Evolutionary conservation across 495 filamentous ascomycete species (phyloP).

Genomic region (Tuber microsphaerosporum): DNA sequence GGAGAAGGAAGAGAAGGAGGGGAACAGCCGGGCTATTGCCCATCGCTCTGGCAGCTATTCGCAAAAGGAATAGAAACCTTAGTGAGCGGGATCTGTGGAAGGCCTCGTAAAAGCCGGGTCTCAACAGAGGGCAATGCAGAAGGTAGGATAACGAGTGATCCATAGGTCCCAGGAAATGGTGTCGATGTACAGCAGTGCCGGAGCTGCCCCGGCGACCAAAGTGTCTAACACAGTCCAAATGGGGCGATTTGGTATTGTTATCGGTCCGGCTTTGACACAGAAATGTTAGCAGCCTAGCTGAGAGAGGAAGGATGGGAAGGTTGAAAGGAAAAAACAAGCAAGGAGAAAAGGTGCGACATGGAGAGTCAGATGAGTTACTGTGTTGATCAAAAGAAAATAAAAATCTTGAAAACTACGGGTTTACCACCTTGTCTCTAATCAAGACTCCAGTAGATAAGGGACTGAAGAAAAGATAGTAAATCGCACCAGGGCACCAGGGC

Average conservation of each 20-base stretch:
- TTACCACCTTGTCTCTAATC: background rate
- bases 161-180: background rate
- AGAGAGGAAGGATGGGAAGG: background rate
- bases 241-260: background rate
- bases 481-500: background rate
- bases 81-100: background rate
- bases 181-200: background rate
- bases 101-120: background rate
- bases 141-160: background rate
- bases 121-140: background rate
- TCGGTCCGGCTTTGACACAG: background rate
- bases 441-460: background rate
- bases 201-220: background rate
- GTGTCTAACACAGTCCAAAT: background rate
- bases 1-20: background rate
- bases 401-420: background rate
- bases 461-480: background rate
- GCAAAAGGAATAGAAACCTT: background rate
- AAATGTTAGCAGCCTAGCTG: background rate
- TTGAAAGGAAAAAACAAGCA: background rate
- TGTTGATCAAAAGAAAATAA: background rate
- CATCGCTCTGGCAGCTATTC: background rate
- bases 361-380: background rate
- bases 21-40: background rate
- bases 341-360: background rate